Base-by-base conservation (phyloP, 345 rosid species). In the Populus pruinosa region DNA sequence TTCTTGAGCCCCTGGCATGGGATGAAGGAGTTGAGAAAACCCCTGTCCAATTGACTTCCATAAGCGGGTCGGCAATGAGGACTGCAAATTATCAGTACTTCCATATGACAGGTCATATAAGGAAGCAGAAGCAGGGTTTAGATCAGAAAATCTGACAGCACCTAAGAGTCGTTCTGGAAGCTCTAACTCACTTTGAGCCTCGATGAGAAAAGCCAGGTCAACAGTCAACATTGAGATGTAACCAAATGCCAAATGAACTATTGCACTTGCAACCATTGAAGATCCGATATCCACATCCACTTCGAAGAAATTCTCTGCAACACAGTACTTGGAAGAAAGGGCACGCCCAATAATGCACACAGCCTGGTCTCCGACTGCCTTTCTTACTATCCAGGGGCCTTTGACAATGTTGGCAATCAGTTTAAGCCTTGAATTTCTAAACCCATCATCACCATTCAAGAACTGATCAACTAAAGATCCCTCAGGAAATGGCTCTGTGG, bases 281-380 rank as follows among this genome's bases (percentile, higher is more conserved):
- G 99, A 93, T 56, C 99, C 98, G 35, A 96, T 91, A 87, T 93
- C 99, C 67, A 96, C 83, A 83, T 96, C 99, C 80, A 91, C 87
- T 87, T 95, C 98, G 13, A 91, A 18, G 77, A 90, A 91, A 61
- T 85, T 87, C 33, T 87, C 88, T 2, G 85, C 85, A 10, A 80
- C 33, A 70, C 74, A 71, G 76, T 90, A 91, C 79, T 88, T 91
- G 83, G 97, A 92, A 55, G 89, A 76, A 73, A 95, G 80, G 63
- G 99, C 89, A 35, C 96, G 98, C 59, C 99, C 99, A 29, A 95
- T 91, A 53, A 96, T 77, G 77, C 98, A 96, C 44, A 93, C 91
- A 2, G 99, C 99, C 78, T 93, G 99, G 88, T 96, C 98, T 61
- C 98, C 99, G 72, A 93, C 99, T 41, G 99, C 99, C 84, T 89